Evolutionary conservation across 164 flowering plant genomes (phyloP), one percentile per base, ranked within the genome.

Genomic region (Dillenia suffruticosa): DNA sequence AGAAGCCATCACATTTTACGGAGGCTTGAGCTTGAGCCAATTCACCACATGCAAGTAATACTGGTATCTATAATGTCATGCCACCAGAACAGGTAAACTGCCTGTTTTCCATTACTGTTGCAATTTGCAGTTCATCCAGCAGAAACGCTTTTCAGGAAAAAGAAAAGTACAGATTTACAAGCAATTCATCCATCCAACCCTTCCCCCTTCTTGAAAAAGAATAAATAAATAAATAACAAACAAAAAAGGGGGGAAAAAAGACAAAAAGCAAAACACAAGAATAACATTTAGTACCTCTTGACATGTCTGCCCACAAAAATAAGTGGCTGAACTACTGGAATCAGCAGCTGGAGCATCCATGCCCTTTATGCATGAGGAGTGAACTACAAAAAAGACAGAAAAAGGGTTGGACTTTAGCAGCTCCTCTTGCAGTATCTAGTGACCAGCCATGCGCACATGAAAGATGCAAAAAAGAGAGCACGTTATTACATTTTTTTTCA

Each of bases 401-500:
- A 40, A 32, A 61, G 15, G 53, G 19, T 12, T 8, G 7, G 40
- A 32, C 40, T 32, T 32, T 32, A 32, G 40, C 40, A 32, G 40
- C 40, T 32, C 40, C 40, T 32, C 7, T 32, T 5, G 40, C 7
- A 32, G 40, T 5, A 32, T 32, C 40, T 32, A 32, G 40, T 32
- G 40, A 32, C 40, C 40, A 32, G 40, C 6, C 40, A 32, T 32
- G 44, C 9, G 8, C 49, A 44, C 46, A 54, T 15, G 49, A 45
- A 51, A 17, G 11, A 17, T 15, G 22, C 9, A 24, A 12, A 32
- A 17, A 8, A 51, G 40, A 50, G 14, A 24, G 43, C 26, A 67
- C 47, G 32, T 40, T 22, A 46, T 58, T 80, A 88, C 95, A 86
- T 84, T 85, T 86, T 72, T 66, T 65, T 75, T 84, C 88, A 73